Evolutionary conservation across 257 asterid species (phyloP).

Genomic region (Rehmannia glutinosa): DNA sequence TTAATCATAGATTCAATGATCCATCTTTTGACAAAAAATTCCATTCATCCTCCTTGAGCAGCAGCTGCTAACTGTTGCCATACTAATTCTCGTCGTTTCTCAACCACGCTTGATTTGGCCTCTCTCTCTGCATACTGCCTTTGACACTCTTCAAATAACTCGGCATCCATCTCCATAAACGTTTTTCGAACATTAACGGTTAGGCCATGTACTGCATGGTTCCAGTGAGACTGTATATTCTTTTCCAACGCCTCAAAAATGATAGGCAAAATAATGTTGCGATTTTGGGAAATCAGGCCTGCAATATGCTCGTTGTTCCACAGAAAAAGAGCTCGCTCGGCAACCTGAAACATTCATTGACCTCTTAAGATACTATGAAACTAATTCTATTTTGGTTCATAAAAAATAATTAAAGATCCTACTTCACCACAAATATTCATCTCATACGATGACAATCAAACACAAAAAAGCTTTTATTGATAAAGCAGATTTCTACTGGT

Average conservation of each 20-base stretch:
- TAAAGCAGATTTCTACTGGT: background rate
- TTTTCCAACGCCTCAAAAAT: slow-evolving; percentile 66
- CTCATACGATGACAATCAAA: background rate
- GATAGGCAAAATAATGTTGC: slow-evolving; percentile 60
- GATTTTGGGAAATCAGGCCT: slow-evolving; percentile 62
- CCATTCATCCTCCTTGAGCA: slow-evolving; percentile 36
- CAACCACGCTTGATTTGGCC: slow-evolving; percentile 37
- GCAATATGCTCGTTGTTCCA: slow-evolving; percentile 76
- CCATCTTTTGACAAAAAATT: slow-evolving; percentile 17
- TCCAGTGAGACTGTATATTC: slow-evolving; percentile 77
- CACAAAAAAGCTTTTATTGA: background rate
- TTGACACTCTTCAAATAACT: slow-evolving; percentile 64
- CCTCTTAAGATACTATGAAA: background rate
- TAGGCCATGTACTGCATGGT: slow-evolving; percentile 69
- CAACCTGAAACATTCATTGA: slow-evolving; percentile 51
- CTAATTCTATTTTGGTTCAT: background rate
- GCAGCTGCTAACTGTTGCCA: slow-evolving; percentile 75
- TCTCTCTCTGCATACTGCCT: slow-evolving; percentile 52
- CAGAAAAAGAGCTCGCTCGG: slow-evolving; percentile 71
- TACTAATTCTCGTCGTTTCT: slow-evolving; percentile 50
- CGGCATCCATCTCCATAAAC: slow-evolving; percentile 70
- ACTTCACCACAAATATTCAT: background rate
- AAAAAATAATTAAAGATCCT: background rate
- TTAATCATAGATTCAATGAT: slow-evolving; percentile 19
- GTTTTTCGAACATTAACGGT: slow-evolving; percentile 59